Evolutionary conservation across 2,329 filamentous ascomycete genomes (phyloP), one percentile per base, ranked within the genome.

Genomic region (Parafenestella ontariensis): DNA sequence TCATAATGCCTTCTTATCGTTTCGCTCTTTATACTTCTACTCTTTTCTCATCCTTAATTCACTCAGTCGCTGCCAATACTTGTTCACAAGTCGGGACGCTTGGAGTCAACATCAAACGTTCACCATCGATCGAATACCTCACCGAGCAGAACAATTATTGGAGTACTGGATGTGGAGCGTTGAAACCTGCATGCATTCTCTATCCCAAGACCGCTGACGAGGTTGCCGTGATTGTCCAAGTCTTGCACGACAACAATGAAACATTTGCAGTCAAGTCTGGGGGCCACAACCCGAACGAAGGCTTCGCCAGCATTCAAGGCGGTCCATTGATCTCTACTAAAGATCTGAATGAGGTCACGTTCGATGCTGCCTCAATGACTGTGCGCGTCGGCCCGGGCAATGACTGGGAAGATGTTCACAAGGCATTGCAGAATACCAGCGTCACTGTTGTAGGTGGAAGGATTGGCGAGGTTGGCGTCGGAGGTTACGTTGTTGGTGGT

Each of bases 191-290:
- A 28, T 71, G 68, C 47, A 69, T 70, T 36, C 56, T 71, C 36
- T 68, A 62, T 26, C 65, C 65, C 1, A 59, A 57, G 9, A 82
- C 75, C 34, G 74, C 79, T 2, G 69, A 79, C 10, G 81, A 87
- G 61, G 81, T 87, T 42, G 76, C 82, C 0, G 74, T 77, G 17
- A 79, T 84, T 36, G 77, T 87, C 42, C 77, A 75, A n/a, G 73
- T 82, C 26, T 74, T 87, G 18, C 54, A 62, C 21, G 40, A 49
- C 15, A 68, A 66, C 50, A 77, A 76, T 9, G 68, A 78, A 34
- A 80, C 79, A 37, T 79, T 79, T 52, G 77, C 77, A 2, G 71
- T 81, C 5, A 78, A 77, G 44, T 73, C 75, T 31, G 79, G 79
- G 36, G 79, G 80, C 3, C 79, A 81, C 70, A 18, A 58, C 68